A percentile compares a stretch with the other conserved stretches of the same genome.
Conservation (phyloP, 169 alveolate genomes). For the Cryptosporidium sp. region DNA sequence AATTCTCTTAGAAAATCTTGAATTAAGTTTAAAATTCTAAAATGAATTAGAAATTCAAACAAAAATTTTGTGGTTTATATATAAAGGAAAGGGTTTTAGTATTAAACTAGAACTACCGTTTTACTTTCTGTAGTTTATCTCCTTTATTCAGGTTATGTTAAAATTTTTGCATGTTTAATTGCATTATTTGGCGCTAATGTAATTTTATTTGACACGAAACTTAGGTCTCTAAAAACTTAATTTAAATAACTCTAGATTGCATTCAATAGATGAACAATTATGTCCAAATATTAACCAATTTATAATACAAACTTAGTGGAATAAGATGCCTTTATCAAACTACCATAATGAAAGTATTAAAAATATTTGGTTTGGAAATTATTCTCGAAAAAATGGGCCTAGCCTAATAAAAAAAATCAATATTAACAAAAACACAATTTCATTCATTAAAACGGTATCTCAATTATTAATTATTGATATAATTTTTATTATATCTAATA, state of each 20-base stretch:
- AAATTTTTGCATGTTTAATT: not conserved
- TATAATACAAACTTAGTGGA: not conserved
- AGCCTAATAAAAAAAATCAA: no score
- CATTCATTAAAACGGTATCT: not conserved
- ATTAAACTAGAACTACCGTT: no score
- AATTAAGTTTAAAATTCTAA: not conserved
- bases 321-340: not conserved
- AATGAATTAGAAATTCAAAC: no score
- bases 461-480: slow-evolving; percentile 16
- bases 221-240: slow-evolving; percentile 1
- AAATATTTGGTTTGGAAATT: not conserved
- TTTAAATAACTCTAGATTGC: not conserved
- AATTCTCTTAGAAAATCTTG: slow-evolving; percentile 26
- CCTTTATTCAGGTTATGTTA: no score
- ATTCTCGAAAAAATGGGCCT: not conserved
- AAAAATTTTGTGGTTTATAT: not conserved
- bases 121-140: no score
- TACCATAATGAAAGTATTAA: not conserved
- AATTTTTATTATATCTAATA: not conserved
- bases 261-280: not conserved
- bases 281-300: not conserved
- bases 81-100: not conserved
- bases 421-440: not conserved
- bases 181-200: slow-evolving; percentile 3
- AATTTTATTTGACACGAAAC: not conserved